phyloP scores from a whole-genome alignment of 345 rosid species.

The Iberis pinnata region DNA sequence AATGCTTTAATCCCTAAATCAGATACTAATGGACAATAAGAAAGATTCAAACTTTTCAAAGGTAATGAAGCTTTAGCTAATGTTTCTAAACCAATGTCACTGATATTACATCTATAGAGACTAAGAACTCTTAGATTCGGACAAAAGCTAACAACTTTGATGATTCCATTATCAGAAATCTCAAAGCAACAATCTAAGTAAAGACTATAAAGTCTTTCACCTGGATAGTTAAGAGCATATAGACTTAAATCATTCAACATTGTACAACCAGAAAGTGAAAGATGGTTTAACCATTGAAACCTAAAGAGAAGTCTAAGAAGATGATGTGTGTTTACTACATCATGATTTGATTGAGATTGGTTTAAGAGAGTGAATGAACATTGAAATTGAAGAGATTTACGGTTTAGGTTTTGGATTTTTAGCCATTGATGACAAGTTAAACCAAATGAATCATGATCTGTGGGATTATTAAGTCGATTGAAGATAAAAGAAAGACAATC shows the following conservation, averaged over 20 bases:
- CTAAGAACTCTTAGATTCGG: constrained; percentile 43
- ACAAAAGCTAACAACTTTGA: constrained; percentile 43
- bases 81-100: constrained; percentile 48
- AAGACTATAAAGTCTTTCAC: constrained; percentile 45
- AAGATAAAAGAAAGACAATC: constrained; percentile 67
- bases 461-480: constrained; percentile 35
- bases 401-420: constrained; percentile 46
- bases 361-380: constrained; percentile 38
- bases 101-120: constrained; percentile 51
- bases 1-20: constrained; percentile 45
- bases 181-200: constrained; percentile 58
- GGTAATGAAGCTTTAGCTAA: constrained; percentile 39
- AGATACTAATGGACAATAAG: constrained; percentile 45
- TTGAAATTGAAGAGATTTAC: constrained; percentile 47
- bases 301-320: constrained; percentile 54
- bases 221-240: constrained; percentile 35
- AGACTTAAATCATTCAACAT: constrained; percentile 52
- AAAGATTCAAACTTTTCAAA: constrained; percentile 47
- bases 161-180: constrained; percentile 52
- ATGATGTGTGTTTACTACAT: constrained; percentile 37
- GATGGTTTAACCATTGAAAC: constrained; percentile 48
- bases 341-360: constrained; percentile 31
- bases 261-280: constrained; percentile 62
- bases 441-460: constrained; percentile 67
- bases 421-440: constrained; percentile 66